phyloP scores from a whole-genome alignment of 2,329 filamentous ascomycete genomes.

The Aotearoamyces nothofagi region DNA sequence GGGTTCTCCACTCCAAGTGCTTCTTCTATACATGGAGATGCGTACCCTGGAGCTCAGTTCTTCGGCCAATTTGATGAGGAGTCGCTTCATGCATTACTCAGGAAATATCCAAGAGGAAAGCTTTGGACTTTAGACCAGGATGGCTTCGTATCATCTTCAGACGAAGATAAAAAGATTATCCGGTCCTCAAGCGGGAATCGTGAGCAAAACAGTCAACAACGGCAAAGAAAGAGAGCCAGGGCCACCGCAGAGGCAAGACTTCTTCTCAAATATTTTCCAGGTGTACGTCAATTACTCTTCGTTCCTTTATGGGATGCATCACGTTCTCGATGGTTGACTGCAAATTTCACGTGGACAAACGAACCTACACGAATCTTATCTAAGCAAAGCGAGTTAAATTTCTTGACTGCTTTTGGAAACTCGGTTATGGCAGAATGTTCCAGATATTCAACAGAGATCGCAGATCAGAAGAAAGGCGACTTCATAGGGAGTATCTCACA shows the following conservation, averaged over 20 bases:
- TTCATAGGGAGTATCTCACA: slow-evolving; percentile 45
- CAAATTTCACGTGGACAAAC: slow-evolving; percentile 29
- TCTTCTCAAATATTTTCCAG: slow-evolving; percentile 25
- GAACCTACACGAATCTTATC: slow-evolving; percentile 19
- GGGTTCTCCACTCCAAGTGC: slow-evolving; percentile 17
- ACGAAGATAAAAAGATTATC: slow-evolving; percentile 23
- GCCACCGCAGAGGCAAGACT: slow-evolving; percentile 16
- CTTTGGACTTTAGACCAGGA: slow-evolving; percentile 31
- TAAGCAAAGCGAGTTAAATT: slow-evolving; percentile 22
- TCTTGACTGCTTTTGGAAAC: slow-evolving; percentile 27
- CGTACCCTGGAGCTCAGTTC: slow-evolving; percentile 10
- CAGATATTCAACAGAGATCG: slow-evolving; percentile 34
- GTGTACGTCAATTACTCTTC: slow-evolving; percentile 29
- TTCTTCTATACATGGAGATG: slow-evolving; percentile 17
- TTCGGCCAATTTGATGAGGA: slow-evolving; percentile 17
- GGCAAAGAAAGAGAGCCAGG: slow-evolving; percentile 7
- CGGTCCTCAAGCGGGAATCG: slow-evolving; percentile 2
- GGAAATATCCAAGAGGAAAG: slow-evolving; percentile 29
- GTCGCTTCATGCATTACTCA: slow-evolving; percentile 18
- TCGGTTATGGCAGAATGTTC: slow-evolving; percentile 39
- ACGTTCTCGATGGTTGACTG: slow-evolving; percentile 31
- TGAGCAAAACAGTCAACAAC: slow-evolving; percentile 1
- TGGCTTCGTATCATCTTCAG: slow-evolving; percentile 25
- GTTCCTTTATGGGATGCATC: slow-evolving; percentile 33
- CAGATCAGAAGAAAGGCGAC: slow-evolving; percentile 36